Conservation (phyloP, 192 early-diverging fungal species). For the Backusella mclennaniae region DNA sequence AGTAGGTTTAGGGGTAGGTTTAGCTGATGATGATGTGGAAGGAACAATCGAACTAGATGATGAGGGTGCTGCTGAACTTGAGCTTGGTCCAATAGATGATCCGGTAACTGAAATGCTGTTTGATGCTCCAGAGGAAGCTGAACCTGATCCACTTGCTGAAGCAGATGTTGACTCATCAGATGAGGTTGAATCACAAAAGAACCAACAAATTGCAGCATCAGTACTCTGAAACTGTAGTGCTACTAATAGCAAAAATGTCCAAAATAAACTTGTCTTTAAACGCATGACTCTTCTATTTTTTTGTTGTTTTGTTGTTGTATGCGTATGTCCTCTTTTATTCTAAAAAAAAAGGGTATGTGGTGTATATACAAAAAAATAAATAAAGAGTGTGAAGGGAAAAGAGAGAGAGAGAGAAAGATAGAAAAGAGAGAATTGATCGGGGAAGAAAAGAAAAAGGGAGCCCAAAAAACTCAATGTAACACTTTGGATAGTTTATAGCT, state of each 20-base stretch:
- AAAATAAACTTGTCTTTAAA: constrained; percentile 1
- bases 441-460: neutral
- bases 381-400: neutral
- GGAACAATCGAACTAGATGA: neutral
- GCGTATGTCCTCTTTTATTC: neutral
- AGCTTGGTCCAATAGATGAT: neutral
- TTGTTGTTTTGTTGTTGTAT: neutral
- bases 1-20: neutral
- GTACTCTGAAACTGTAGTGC: neutral
- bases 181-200: constrained; percentile 2
- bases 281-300: neutral
- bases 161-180: neutral
- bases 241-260: neutral
- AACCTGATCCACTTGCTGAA: neutral
- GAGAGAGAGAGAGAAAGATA: neutral
- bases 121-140: neutral
- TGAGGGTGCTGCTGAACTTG: neutral
- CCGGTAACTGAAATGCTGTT: neutral
- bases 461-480: neutral
- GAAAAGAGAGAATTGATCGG: neutral
- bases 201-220: neutral
- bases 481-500: constrained; percentile 5
- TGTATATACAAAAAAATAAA: neutral
- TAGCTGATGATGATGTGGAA: neutral
- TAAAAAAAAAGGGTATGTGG: neutral